phyloP scores from a whole-genome alignment of 192 early-diverging fungal genomes.

The Lobulomyces angularis region DNA sequence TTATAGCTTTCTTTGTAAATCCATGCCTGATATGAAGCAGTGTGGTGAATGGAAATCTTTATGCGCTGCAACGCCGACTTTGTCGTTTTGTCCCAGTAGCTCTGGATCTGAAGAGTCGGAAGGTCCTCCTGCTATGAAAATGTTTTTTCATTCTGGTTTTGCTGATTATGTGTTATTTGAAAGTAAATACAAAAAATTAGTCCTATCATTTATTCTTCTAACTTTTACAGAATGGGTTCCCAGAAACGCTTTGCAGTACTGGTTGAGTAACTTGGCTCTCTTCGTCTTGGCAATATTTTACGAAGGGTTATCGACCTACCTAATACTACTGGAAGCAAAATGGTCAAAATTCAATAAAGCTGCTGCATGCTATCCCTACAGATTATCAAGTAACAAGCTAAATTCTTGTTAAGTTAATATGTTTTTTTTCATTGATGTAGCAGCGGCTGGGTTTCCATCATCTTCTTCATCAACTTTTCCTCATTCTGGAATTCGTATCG shows the following conservation, averaged over 20 bases:
- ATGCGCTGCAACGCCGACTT: constrained; percentile 22
- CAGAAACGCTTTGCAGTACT: constrained; percentile 28
- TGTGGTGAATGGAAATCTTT: constrained; percentile 34
- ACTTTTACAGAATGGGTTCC: too few relatives aligned
- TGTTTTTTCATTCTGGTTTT: constrained; percentile 54
- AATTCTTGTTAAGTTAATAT: too few relatives aligned
- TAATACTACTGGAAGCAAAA: not conserved
- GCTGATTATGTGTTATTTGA: constrained; percentile 50
- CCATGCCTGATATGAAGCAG: constrained; percentile 52
- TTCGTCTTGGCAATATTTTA: constrained; percentile 39
- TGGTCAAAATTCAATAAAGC: not conserved
- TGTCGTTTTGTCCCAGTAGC: constrained; percentile 3
- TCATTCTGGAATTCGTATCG: constrained; percentile 5
- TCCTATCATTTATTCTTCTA: too few relatives aligned
- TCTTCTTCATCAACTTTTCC: not conserved
- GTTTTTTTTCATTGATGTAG: too few relatives aligned
- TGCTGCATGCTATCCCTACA: not conserved
- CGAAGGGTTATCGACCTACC: constrained; percentile 7
- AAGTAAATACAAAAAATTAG: too few relatives aligned
- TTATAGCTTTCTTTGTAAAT: constrained; percentile 43
- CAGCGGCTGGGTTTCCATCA: not conserved
- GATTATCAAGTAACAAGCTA: not conserved
- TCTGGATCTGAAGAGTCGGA: constrained; percentile 6
- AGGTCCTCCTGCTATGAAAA: constrained; percentile 39
- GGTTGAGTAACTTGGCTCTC: constrained; percentile 33